Percentiles rank a stretch among this genome's conserved stretches.
Evolutionary conservation across 129 eudicot species (phyloP).

Genomic region (Flaveria ramosissima): DNA sequence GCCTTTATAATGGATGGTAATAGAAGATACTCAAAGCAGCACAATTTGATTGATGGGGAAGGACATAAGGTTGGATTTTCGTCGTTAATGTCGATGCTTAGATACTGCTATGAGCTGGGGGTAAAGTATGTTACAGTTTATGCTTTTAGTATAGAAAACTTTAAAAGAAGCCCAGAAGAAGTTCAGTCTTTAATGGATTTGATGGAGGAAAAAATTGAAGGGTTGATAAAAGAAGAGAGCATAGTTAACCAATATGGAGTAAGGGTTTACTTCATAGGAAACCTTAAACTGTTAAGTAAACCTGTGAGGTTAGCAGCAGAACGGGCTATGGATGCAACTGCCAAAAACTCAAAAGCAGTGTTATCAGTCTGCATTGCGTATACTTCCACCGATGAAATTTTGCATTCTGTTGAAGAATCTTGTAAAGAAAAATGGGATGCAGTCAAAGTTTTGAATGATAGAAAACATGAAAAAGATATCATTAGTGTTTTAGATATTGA

Average conservation of each 20-base stretch:
- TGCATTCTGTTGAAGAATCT: slow-evolving; percentile 47
- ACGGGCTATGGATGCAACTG: slow-evolving; percentile 53
- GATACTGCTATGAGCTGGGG: slow-evolving; percentile 58
- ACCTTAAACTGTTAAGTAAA: slow-evolving; percentile 42
- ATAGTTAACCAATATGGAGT: slow-evolving; percentile 56
- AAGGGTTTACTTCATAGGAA: slow-evolving; percentile 55
- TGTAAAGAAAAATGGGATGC: slow-evolving; percentile 37
- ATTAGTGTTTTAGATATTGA: slow-evolving; percentile 44
- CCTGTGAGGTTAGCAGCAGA: slow-evolving; percentile 53
- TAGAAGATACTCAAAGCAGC: slow-evolving; percentile 56
- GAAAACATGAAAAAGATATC: neutral
- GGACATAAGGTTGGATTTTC: slow-evolving; percentile 11
- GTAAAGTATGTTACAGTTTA: slow-evolving; percentile 57
- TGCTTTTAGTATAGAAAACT: slow-evolving; percentile 79
- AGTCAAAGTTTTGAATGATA: slow-evolving; percentile 19
- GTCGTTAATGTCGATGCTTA: slow-evolving; percentile 21
- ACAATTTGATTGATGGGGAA: slow-evolving; percentile 32
- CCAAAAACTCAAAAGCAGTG: slow-evolving; percentile 46
- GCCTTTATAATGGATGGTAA: slow-evolving; percentile 72
- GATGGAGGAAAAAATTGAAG: slow-evolving; percentile 60
- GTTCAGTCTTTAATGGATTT: slow-evolving; percentile 57
- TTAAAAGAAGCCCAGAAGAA: slow-evolving; percentile 67
- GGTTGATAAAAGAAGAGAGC: slow-evolving; percentile 50
- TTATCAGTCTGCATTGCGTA: slow-evolving; percentile 56
- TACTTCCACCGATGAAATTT: slow-evolving; percentile 61